Evolutionary conservation across 75 land plant genomes (phyloP), one percentile per base, ranked within the genome.

Genomic region (Adiantum capillusveneris): DNA sequence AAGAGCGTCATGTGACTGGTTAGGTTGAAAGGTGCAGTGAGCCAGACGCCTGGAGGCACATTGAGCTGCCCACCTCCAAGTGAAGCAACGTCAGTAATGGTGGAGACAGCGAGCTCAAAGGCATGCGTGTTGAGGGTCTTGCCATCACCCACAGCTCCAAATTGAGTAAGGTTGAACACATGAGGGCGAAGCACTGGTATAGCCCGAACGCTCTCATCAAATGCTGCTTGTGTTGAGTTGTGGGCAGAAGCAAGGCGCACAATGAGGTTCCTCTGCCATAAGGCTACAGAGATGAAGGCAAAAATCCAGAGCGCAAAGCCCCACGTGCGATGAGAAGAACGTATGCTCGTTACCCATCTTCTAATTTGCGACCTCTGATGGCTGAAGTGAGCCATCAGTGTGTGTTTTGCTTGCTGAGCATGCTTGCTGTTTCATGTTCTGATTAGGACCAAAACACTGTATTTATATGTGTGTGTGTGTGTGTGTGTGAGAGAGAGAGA

Each of bases 21-120:
- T 18, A 94, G 77, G 63, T 89, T 89, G 60, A 94, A 89, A 0
- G 96, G 96, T n/a, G 84, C 98, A 7, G 98, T 94, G n/a, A 94
- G 77, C 98, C 98, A 94, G 13, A 57, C 1, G 21, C 98, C 98
- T 50, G 91, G 57, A 12, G 75, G 84, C 63, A 94, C 96, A 63
- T 79, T 86, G 26, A 94, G 85, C 83, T 94, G 98, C 37, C 70
- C 98, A 0, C 98, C 98, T 11, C 90, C 94, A 20, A 37, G 67
- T 58, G 27, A 62, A 39, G 58, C 75, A 41, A 81, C 44, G 62
- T 57, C 78, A 7, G 77, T 44, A 36, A 94, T 77, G 2, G 73
- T 73, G 25, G 58, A 68, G 2, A 94, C 75, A 9, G 98, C 98
- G 67, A 49, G 65, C 78, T 89, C 91, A 54, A 94, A 94, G 18